Evolutionary conservation across 192 early-diverging fungal genomes (phyloP).

Genomic region (Coemansia guatemalensis): DNA sequence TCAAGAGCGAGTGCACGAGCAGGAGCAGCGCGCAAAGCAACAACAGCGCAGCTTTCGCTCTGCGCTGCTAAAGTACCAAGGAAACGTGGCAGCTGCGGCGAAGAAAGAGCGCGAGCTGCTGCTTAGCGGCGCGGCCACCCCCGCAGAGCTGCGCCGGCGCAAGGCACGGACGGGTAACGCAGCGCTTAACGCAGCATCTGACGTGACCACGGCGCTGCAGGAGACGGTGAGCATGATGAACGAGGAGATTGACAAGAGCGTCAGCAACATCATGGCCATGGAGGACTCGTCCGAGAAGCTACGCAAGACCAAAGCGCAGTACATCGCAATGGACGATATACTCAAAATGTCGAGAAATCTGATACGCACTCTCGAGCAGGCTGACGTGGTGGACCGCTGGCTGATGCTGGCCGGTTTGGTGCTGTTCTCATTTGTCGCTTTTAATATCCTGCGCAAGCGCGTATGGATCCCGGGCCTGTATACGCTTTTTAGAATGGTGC

Average conservation of each 20-base stretch:
- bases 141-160: constrained; percentile 45
- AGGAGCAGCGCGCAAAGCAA: neutral
- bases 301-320: constrained; percentile 29
- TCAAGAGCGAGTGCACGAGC: neutral
- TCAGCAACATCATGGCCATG: constrained; percentile 32
- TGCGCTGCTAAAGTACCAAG: constrained; percentile 34
- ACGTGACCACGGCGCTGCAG: constrained; percentile 46
- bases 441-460: constrained; percentile 51
- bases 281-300: constrained; percentile 38
- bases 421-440: constrained; percentile 36
- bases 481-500: constrained; percentile 20
- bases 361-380: constrained; percentile 40
- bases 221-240: constrained; percentile 55
- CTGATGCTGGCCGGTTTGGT: constrained; percentile 47
- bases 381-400: constrained; percentile 48
- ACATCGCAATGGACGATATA: constrained; percentile 36
- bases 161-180: constrained; percentile 37
- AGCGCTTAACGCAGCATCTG: constrained; percentile 35
- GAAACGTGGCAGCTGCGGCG: constrained; percentile 17
- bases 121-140: constrained; percentile 40
- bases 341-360: constrained; percentile 36
- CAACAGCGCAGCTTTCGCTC: constrained; percentile 33
- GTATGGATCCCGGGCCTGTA: constrained; percentile 52
- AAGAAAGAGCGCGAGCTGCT: constrained; percentile 37
- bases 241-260: constrained; percentile 53